A percentile compares a stretch with the other conserved stretches of the same genome.
Evolutionary conservation across 495 filamentous ascomycete genomes (phyloP).

Genomic region (Massariosphaeria phaeospora): DNA sequence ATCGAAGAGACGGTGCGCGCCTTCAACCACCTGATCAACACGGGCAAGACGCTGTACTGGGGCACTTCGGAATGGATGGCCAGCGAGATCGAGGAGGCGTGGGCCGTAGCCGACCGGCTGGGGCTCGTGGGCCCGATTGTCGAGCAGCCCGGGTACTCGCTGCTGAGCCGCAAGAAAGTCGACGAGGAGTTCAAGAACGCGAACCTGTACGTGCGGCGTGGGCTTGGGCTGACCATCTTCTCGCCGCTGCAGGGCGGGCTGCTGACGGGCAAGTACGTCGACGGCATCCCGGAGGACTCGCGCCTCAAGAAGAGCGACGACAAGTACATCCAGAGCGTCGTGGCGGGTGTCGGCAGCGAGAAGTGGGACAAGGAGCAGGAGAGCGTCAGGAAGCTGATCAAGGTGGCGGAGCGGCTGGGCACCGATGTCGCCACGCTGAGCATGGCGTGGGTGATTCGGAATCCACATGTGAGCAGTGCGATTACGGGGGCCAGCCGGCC

Average conservation of each 20-base stretch:
- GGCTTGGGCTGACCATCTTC: conserved; percentile 69
- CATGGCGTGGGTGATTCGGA: conserved; percentile 75
- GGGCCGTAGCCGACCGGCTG: conserved; percentile 65
- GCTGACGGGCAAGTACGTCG: conserved; percentile 78
- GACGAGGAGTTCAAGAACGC: conserved; percentile 62
- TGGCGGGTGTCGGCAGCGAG: conserved; percentile 42
- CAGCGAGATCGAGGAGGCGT: conserved; percentile 73
- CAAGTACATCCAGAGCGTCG: conserved; percentile 46
- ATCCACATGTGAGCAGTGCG: conserved; percentile 65
- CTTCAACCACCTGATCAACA: conserved; percentile 75
- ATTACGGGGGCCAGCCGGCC: conserved; percentile 71
- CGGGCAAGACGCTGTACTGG: conserved; percentile 83
- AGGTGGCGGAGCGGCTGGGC: conserved; percentile 63
- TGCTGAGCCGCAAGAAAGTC: conserved; percentile 66
- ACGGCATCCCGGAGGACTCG: conserved; percentile 55
- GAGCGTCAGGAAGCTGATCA: conserved; percentile 37
- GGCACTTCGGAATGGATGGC: conserved; percentile 85
- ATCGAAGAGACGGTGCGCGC: conserved; percentile 83
- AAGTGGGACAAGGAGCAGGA: conserved; percentile 47
- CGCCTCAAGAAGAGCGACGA: conserved; percentile 49
- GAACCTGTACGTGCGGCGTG: conserved; percentile 58
- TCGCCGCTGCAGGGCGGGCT: conserved; percentile 68
- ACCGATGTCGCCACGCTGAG: conserved; percentile 62
- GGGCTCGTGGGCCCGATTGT: conserved; percentile 74
- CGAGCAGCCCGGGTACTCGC: conserved; percentile 84